Evolutionary conservation across 495 filamentous ascomycete species (phyloP), one percentile per base, ranked within the genome.

Genomic region (Hyaloscypha hepaticicola): DNA sequence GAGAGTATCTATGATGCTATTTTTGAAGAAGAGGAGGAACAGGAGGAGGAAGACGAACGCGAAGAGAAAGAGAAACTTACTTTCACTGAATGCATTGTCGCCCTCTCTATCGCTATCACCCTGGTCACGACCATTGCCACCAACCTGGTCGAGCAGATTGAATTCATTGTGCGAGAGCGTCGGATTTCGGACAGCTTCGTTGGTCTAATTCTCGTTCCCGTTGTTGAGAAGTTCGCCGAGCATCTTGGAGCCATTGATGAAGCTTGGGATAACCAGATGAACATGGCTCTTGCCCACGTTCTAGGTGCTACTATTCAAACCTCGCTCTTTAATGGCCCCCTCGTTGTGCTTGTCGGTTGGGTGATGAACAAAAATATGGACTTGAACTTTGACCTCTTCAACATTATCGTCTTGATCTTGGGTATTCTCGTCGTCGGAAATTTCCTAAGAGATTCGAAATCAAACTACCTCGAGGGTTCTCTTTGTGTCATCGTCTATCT

Each of bases 241-340:
- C 93, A 97, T 74, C 76, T 97, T 29, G 95, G 90, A 1, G 90
- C 93, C n/a, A 77, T 98, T 55, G 93, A 98, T 74, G 93, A 97
- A 80, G 93, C 94, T 19, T 96, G 88, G 83, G 90, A 92, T 73
- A 85, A 90, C 74, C 87, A 81, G 72, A 90, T 91, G 85, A 96
- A 96, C 78, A 95, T 96, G 74, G 93, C 94, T 0, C 84, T 98
- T 9, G 88, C 90, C 55, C 92, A 97, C 76, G 90, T 95, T 58
- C 86, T 98, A 49, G 93, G 91, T 21, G 87, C 91, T 9, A 91
- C 89, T 3, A 89, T 97, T 57, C 94, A 97, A 72, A 98, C 94
- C 0, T 92, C 93, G 16, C 82, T 97, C 48, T 82, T 98, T 70
- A 96, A 96, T 71, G 90, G 88, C 0, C 92, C 93, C 7, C 82